Evolutionary conservation across 495 filamentous ascomycete species (phyloP).

Genomic region (Saxophila tyrrhenica): DNA sequence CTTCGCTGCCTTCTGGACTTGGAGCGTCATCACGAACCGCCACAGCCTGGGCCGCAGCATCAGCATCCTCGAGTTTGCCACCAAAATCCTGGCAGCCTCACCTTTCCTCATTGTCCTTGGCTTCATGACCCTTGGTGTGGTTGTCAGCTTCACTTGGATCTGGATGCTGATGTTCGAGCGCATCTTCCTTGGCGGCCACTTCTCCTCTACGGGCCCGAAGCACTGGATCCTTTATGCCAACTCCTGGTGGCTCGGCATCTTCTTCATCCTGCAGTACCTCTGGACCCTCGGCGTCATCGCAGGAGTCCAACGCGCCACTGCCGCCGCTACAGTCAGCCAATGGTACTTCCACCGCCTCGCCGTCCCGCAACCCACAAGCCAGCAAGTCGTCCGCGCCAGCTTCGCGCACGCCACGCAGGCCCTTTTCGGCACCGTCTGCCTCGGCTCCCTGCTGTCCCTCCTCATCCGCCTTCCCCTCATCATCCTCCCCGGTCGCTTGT

Average conservation of each 20-base stretch:
- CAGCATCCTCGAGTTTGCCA: conserved; percentile 80
- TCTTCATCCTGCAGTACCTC: conserved; percentile 85
- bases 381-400: conserved; percentile 71
- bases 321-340: conserved; percentile 89
- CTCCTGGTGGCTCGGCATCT: conserved; percentile 83
- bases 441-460: conserved; percentile 69
- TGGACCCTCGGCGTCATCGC: conserved; percentile 83
- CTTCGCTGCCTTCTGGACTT: conserved; percentile 67
- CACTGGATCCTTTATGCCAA: conserved; percentile 67
- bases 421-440: conserved; percentile 84
- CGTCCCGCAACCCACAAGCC: conserved; percentile 60
- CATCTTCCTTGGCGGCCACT: conserved; percentile 78
- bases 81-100: conserved; percentile 74
- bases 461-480: conserved; percentile 77
- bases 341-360: conserved; percentile 97
- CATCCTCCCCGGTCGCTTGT: conserved; percentile 62
- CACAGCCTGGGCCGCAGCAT: conserved; percentile 69
- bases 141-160: conserved; percentile 83
- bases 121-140: conserved; percentile 58
- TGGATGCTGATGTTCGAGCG: conserved; percentile 97
- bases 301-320: conserved; percentile 79
- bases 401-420: conserved; percentile 67
- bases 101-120: conserved; percentile 74
- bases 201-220: conserved; percentile 39
- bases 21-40: conserved; percentile 65